A percentile compares a stretch with the other conserved stretches of the same genome.
Evolutionary conservation across 768 basidiomycete genomes (phyloP).

Genomic region (Kwoniella heveanensis): DNA sequence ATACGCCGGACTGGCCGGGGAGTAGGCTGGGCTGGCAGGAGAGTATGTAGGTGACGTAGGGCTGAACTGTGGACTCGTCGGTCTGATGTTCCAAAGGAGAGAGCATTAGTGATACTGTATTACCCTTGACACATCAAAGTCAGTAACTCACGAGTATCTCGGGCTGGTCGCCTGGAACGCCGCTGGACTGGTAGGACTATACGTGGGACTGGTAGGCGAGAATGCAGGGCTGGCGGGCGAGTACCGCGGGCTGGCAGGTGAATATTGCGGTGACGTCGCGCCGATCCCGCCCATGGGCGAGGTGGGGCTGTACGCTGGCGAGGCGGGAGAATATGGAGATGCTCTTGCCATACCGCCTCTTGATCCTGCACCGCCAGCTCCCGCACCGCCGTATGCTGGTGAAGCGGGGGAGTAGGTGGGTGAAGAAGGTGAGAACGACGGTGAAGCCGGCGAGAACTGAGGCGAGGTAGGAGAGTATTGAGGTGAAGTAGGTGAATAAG

Average conservation of each 20-base stretch:
- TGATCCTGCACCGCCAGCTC: constrained; percentile 12
- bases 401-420: constrained; percentile 57
- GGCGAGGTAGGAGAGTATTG: constrained; percentile 53
- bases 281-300: constrained; percentile 37
- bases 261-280: constrained; percentile 51
- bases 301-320: constrained; percentile 46
- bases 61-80: constrained; percentile 85
- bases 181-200: constrained; percentile 48
- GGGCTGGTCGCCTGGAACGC: constrained; percentile 56
- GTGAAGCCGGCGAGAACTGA: constrained; percentile 51
- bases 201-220: constrained; percentile 54
- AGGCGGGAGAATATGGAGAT: constrained; percentile 45
- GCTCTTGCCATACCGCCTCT: constrained; percentile 22
- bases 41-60: constrained; percentile 87
- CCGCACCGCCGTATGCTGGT: constrained; percentile 44
- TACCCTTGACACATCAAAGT: too few relatives aligned
- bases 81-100: too few relatives aligned
- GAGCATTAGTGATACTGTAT: too few relatives aligned
- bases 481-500: constrained; percentile 52
- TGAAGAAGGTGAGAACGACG: constrained; percentile 50
- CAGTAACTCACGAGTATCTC: constrained; percentile 58
- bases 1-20: constrained; percentile 88
- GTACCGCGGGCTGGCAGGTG: constrained; percentile 49
- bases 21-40: constrained; percentile 87
- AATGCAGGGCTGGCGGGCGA: constrained; percentile 34